Evolutionary conservation across 2,329 filamentous ascomycete species (phyloP).

Genomic region (Diaporthe ampelina): DNA sequence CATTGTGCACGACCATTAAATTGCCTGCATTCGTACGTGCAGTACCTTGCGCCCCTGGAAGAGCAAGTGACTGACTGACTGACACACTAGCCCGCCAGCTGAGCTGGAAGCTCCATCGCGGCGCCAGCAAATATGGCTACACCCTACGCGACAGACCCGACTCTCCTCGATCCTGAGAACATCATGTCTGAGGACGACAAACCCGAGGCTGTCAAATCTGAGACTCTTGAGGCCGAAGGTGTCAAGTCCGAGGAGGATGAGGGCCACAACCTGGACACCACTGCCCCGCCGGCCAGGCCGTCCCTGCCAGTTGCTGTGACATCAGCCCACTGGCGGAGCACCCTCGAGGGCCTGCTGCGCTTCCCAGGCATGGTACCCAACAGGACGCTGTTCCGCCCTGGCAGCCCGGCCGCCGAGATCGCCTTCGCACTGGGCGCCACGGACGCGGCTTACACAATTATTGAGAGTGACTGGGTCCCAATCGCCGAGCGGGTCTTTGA

Average conservation of each 20-base stretch:
- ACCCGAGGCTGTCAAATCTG: neutral
- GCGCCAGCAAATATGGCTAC: neutral
- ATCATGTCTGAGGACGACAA: neutral
- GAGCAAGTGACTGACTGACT: neutral
- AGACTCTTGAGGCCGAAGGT: neutral
- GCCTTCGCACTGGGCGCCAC: neutral
- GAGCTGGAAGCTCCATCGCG: neutral
- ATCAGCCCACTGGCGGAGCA: neutral
- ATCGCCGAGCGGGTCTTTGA: constrained; percentile 24
- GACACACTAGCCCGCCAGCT: neutral
- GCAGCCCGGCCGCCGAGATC: neutral
- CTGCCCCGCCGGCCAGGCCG: no score
- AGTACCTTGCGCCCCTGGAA: neutral
- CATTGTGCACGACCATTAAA: no score
- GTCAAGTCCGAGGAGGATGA: no score
- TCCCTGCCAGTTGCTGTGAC: neutral
- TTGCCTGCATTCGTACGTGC: no score
- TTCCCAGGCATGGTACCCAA: neutral
- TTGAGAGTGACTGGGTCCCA: neutral
- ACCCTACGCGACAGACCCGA: neutral
- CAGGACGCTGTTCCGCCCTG: neutral
- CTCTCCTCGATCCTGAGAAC: no score
- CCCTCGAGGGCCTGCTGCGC: neutral
- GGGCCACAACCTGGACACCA: no score
- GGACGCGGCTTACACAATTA: neutral